These are phyloP conservation scores for Pyrus hybrid DNA, from an alignment of 331 rosid genomes.

Conservation along the genomic window DNA sequence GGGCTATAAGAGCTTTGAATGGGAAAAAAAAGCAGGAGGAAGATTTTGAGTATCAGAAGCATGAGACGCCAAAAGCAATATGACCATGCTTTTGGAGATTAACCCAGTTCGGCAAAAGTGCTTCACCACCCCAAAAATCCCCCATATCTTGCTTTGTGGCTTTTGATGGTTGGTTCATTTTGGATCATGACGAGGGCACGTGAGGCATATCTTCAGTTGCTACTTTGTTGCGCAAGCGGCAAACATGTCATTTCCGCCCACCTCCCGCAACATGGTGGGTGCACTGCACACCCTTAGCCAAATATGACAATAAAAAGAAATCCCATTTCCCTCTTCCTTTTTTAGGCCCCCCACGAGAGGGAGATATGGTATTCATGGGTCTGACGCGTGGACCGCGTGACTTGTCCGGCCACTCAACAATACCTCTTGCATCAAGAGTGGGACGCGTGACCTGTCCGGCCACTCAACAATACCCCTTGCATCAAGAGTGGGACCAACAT, in stretches of 20 bases:
- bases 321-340: background rate
- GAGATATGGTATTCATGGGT: no score
- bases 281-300: no score
- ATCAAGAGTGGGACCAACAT: no score
- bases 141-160: conserved; percentile 9
- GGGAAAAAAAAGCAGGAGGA: background rate
- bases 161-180: conserved; percentile 5
- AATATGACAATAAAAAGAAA: no score
- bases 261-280: background rate
- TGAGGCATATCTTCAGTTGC: conserved; percentile 10
- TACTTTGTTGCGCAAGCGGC: conserved; percentile 15
- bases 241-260: conserved; percentile 13
- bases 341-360: no score
- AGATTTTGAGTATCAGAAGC: no score
- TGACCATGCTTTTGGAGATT: conserved; percentile 5
- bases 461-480: no score
- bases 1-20: background rate
- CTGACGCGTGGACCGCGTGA: no score
- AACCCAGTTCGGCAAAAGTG: conserved; percentile 22
- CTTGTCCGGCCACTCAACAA: no score
- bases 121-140: background rate
- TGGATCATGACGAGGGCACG: conserved; percentile 15
- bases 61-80: background rate
- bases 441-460: no score
- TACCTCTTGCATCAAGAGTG: no score